Evolutionary conservation across 768 basidiomycete species (phyloP), one percentile per base, ranked within the genome.

Genomic region (Artomyces pyxidatus): DNA sequence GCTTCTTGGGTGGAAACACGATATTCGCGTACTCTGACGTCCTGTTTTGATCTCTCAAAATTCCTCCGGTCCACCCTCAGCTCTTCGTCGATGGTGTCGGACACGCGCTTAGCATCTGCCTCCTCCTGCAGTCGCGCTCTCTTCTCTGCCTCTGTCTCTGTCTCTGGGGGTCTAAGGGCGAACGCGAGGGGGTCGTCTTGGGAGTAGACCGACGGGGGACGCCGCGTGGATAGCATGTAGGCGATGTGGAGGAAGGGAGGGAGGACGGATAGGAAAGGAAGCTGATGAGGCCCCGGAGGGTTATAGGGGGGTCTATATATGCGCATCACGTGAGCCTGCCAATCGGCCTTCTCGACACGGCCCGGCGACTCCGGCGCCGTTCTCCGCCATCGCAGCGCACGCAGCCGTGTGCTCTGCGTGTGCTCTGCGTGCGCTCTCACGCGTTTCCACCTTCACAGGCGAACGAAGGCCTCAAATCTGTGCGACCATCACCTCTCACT

Each of bases 81-180:
- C 57, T 87, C 78, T 60, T 88, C 87, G 65, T 91, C 88, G 58
- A 91, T 91, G 63, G 76, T 75, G 52, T 91, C 88, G 42, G 85
- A 88, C 51, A 84, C 69, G 42, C 79, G 76, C 62, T 81, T 83
- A 3, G 88, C 86, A 53, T 88, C 83, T 0, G 78, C 78, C 66
- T 91, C 88, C 29, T 70, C 63, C 52, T 74, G 67, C 16, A 88
- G 75, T 49, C 88, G 78, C 27, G 65, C 54, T 42, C 71, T 68
- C 42, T 84, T 80, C 61, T 90, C 81, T 0, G 67, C 61, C 1
- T 83, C 81, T 0, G 83, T 79, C 70, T 91, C 88, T 22, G 74
- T 62, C 16, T 69, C 58, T 1, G 88, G 76, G 6, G 88, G 86
- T 44, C 77, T 73, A 53, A 88, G 65, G 6, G 81, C 82, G 23